Conservation (phyloP, 2,329 filamentous ascomycete genomes). For the Sarocladiaceae sp. region DNA sequence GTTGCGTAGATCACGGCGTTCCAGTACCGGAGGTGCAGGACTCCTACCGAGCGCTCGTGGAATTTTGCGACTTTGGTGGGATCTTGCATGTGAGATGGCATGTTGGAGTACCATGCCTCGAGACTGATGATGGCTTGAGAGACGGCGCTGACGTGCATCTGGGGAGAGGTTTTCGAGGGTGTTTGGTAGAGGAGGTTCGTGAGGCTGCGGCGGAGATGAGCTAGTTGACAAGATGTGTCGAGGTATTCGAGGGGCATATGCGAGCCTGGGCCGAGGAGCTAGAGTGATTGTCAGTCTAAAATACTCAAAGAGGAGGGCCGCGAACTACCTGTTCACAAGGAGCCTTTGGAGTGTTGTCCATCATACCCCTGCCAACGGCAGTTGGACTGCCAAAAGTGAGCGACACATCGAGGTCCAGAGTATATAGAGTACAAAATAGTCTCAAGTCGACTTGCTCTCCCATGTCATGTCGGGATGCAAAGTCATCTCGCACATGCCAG, state of each 20-base stretch:
- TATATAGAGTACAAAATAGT: slow-evolving; percentile 4
- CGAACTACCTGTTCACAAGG: slow-evolving; percentile 1
- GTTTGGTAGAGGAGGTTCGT: not conserved
- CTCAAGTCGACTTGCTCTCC: slow-evolving; percentile 1
- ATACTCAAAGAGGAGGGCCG: not conserved
- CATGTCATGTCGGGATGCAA: not conserved
- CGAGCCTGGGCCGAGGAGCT: slow-evolving; percentile 5
- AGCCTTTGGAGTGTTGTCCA: slow-evolving; percentile 2
- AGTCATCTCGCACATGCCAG: not conserved
- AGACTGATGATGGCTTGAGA: not conserved
- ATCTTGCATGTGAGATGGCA: not conserved
- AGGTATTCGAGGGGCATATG: slow-evolving; percentile 7
- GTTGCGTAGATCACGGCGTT: slow-evolving; percentile 9
- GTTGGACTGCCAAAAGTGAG: slow-evolving; percentile 8
- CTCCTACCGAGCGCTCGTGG: slow-evolving; percentile 1
- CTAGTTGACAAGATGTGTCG: not conserved
- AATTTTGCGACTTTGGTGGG: slow-evolving; percentile 5
- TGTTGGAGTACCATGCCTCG: slow-evolving; percentile 6
- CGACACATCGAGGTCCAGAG: slow-evolving; percentile 6
- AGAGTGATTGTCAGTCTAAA: not conserved
- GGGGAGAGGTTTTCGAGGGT: not conserved
- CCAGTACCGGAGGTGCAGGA: slow-evolving; percentile 5
- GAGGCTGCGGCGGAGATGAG: not conserved
- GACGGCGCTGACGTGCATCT: not conserved
- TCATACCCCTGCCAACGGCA: not conserved